Evolutionary conservation across 345 rosid species (phyloP).

Genomic region (Gossypium ekmanianum): DNA sequence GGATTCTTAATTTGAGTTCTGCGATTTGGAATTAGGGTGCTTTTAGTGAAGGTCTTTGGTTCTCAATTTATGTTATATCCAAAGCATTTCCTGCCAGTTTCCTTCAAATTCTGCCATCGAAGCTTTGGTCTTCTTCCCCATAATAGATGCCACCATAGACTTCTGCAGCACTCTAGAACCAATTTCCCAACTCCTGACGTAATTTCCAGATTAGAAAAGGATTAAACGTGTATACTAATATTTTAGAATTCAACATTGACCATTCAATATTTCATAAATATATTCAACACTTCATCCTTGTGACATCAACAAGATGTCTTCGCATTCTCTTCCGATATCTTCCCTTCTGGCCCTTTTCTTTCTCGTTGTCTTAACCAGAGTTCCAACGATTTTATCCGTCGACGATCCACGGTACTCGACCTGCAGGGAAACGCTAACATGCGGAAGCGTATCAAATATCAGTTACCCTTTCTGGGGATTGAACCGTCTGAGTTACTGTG

Average conservation of each 20-base stretch:
- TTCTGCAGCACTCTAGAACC: background rate
- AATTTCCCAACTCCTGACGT: background rate
- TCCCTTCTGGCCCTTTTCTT: background rate
- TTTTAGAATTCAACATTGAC: background rate
- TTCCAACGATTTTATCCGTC: background rate
- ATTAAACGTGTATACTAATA: background rate
- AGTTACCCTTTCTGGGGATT: constrained; percentile 37
- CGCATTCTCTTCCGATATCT: background rate
- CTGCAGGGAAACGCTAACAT: constrained; percentile 23
- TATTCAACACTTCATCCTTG: background rate
- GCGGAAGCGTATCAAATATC: constrained; percentile 22
- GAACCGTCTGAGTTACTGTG: constrained; percentile 21
- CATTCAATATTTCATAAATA: background rate
- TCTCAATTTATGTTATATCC: background rate
- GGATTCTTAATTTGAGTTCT: too few species aligned
- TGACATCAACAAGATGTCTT: background rate
- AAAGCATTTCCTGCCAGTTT: background rate
- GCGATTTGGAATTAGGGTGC: too few species aligned
- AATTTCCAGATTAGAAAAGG: constrained; percentile 1
- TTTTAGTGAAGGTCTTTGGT: too few species aligned
- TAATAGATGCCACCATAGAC: background rate
- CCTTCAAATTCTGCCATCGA: background rate
- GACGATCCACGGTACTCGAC: constrained; percentile 1
- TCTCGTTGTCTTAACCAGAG: background rate
- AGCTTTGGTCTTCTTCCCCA: background rate